A percentile compares a stretch with the other conserved stretches of the same genome.
phyloP scores from a whole-genome alignment of 1,284 basidiomycete species.

The Moniliophthora roreri region DNA sequence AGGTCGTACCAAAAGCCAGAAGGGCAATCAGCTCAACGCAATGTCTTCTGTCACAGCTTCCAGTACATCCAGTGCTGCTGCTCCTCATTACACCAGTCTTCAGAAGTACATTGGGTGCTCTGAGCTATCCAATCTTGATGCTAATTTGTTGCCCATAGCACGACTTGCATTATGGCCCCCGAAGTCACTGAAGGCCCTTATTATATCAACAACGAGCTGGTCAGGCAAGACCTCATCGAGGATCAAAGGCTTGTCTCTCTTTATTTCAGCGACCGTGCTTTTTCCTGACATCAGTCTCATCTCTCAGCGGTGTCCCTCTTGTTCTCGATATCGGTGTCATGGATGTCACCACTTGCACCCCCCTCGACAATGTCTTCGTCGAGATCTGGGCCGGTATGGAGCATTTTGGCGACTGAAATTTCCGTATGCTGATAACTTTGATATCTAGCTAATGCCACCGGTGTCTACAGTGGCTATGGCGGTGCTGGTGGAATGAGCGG shows the following conservation, averaged over 20 bases:
- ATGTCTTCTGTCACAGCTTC: constrained; percentile 1
- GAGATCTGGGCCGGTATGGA: constrained; percentile 35
- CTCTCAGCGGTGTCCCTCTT: constrained; percentile 43
- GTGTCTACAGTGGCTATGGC: constrained; percentile 25
- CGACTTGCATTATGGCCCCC: constrained; percentile 16
- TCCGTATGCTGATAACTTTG: not conserved
- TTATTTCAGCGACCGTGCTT: not conserved
- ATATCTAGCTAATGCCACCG: constrained; percentile 25
- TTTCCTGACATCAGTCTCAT: not conserved
- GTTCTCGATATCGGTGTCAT: constrained; percentile 56
- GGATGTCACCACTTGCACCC: constrained; percentile 57
- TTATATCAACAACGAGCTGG: constrained; percentile 44
- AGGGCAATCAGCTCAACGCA: constrained; percentile 4
- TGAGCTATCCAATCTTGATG: not conserved
- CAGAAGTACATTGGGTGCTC: constrained; percentile 11
- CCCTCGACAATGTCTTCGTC: constrained; percentile 49
- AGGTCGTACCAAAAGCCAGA: not conserved
- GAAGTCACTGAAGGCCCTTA: constrained; percentile 25
- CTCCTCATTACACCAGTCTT: constrained; percentile 14
- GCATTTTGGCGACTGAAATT: not conserved
- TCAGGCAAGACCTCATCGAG: constrained; percentile 50
- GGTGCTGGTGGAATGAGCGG: not conserved
- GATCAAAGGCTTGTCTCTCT: constrained; percentile 31
- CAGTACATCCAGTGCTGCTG: constrained; percentile 12
- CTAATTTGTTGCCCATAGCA: not conserved